Evolutionary conservation across 2,329 filamentous ascomycete genomes (phyloP).

Genomic region (Fusarium cicatricum): DNA sequence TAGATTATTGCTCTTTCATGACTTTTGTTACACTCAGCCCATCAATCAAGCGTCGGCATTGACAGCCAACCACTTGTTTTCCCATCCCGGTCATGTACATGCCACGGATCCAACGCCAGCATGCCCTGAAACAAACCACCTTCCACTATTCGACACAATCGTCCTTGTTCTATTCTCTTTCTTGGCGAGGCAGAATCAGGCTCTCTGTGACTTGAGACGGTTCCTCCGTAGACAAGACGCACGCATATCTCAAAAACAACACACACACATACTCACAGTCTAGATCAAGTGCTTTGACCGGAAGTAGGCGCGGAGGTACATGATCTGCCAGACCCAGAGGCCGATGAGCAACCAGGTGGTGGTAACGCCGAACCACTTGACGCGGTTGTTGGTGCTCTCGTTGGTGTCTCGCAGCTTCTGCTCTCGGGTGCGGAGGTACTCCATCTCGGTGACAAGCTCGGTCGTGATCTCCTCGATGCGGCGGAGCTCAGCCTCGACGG

Average conservation of each 20-base stretch:
- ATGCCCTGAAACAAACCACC: constrained; percentile 32
- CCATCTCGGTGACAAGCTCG: constrained; percentile 94
- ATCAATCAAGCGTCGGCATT: constrained; percentile 25
- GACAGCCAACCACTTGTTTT: constrained; percentile 27
- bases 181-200: neutral
- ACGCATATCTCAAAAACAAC: constrained; percentile 27
- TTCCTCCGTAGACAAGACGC: constrained; percentile 17
- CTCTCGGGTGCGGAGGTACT: constrained; percentile 88
- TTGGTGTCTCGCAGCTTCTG: constrained; percentile 98
- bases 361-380: constrained; percentile 97
- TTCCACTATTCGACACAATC: constrained; percentile 28
- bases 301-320: constrained; percentile 98
- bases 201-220: constrained; percentile 12
- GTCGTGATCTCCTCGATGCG: constrained; percentile 89
- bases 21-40: constrained; percentile 41
- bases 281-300: constrained; percentile 62
- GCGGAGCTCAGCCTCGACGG: constrained; percentile 92
- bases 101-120: constrained; percentile 40
- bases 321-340: constrained; percentile 95
- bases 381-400: constrained; percentile 98
- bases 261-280: constrained; percentile 24
- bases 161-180: neutral
- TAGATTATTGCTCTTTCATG: constrained; percentile 41
- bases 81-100: constrained; percentile 37
- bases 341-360: constrained; percentile 92